These are phyloP conservation scores for Pyronema omphalodes DNA, from an alignment of 495 filamentous ascomycete species.

Conservation along the genomic window DNA sequence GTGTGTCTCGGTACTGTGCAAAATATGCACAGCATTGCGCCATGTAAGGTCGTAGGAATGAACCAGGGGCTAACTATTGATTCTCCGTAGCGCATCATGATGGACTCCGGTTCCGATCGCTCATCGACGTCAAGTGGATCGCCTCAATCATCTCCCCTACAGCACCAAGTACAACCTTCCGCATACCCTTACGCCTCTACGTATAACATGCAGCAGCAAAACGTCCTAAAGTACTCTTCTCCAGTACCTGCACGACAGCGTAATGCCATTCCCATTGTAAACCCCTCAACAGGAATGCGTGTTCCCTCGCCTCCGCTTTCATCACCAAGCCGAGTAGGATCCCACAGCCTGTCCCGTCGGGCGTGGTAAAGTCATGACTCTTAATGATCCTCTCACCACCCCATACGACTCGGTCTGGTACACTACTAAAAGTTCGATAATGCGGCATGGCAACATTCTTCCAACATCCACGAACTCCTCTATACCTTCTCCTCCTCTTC, in stretches of 20 bases:
- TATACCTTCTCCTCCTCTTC: constrained; percentile 10
- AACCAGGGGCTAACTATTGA: constrained; percentile 1
- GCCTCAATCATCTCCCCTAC: constrained; percentile 73
- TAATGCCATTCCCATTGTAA: constrained; percentile 96
- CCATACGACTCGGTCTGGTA: constrained; percentile 4
- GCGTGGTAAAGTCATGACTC: constrained; percentile 14
- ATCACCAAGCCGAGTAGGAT: constrained; percentile 18
- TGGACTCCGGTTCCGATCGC: constrained; percentile 82
- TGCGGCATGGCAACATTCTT: constrained; percentile 15
- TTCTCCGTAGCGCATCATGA: constrained; percentile 50
- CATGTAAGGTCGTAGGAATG: not conserved
- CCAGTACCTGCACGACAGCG: constrained; percentile 47
- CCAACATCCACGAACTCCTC: constrained; percentile 16
- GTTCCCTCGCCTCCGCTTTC: constrained; percentile 67
- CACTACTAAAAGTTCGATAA: constrained; percentile 11
- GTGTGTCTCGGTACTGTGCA: no score
- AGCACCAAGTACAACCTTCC: constrained; percentile 53
- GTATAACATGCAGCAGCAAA: constrained; percentile 23
- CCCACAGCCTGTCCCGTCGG: constrained; percentile 19
- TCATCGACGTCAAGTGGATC: constrained; percentile 89
- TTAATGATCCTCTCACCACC: constrained; percentile 3
- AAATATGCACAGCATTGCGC: not conserved
- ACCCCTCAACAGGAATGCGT: constrained; percentile 76
- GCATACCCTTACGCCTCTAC: constrained; percentile 20
- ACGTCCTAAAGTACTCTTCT: constrained; percentile 42